Evolutionary conservation across 169 alveolate species (phyloP), one percentile per base, ranked within the genome.

Genomic region (Eimeria brunetti): DNA sequence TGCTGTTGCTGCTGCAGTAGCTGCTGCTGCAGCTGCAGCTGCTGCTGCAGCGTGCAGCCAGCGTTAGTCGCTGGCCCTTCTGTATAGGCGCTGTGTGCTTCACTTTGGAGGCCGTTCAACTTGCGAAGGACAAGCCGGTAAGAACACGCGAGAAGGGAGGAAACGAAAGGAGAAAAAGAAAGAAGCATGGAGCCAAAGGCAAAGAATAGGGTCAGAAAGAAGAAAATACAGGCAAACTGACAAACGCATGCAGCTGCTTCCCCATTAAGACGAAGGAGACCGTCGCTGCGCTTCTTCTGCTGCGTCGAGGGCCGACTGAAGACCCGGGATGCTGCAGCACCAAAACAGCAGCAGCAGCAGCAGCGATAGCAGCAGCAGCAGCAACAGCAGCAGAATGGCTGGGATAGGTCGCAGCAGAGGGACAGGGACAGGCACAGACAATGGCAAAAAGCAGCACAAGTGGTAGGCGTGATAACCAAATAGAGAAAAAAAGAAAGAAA

Each of bases 251-350:
- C 46, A 41, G 46, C 46, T 41, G 46, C 46, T 41, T 41, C 46
- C 46, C 46, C 6, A 58, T 16, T 3, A 64, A 24, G 84, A 38
- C n/a, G 83, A 33, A 30, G 92, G 36, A 58, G 76, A 49, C 6
- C 94, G 81, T 41, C 84, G 51, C 94, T 44, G 84, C 94, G 71
- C 84, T 56, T 41, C 49, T 69, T 67, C 94, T 1, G 84, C 64
- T 33, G 71, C 81, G 16, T 51, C 94, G 27, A 64, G 33, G 14
- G 76, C 73, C 41, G 76, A 36, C 91, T 84, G 91, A 33, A 84
- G 76, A 3, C 91, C 91, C 9, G 91, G 91, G 56, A 84, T 84
- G 91, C 91, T 84, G 91, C 91, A 84, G 36, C 22, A 20, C 12
- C 91, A 83, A 51, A 83, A 9, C 69, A 60, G 27, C 36, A 12